These are phyloP conservation scores for Centaurea solstitialis DNA, from an alignment of 129 eudicot genomes.

Conservation along the genomic window DNA sequence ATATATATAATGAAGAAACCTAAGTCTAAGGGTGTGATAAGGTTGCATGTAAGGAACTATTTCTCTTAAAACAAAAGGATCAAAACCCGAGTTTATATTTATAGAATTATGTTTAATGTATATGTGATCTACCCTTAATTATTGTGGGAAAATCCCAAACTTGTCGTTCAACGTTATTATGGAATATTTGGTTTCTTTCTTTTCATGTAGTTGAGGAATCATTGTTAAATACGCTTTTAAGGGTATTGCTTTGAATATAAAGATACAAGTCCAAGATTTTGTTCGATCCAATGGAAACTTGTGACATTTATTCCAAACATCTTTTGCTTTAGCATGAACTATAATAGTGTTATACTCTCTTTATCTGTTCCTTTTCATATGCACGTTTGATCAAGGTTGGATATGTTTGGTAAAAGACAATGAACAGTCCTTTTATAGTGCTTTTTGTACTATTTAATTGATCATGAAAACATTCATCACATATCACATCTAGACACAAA, in stretches of 20 bases:
- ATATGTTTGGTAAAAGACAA: constrained; percentile 13
- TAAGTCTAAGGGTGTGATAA: too few relatives aligned
- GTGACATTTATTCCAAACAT: constrained; percentile 19
- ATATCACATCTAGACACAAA: background rate
- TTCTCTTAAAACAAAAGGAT: background rate
- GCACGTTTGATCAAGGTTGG: constrained; percentile 34
- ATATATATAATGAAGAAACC: too few relatives aligned
- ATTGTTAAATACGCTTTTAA: constrained; percentile 19
- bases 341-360: constrained; percentile 14
- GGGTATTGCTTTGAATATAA: background rate
- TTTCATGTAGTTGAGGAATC: constrained; percentile 4
- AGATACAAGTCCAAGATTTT: constrained; percentile 27
- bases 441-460: constrained; percentile 8
- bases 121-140: background rate
- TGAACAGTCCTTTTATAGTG: constrained; percentile 3
- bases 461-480: constrained; percentile 14
- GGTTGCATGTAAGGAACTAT: background rate
- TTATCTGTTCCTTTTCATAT: constrained; percentile 29
- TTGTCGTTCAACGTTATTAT: background rate
- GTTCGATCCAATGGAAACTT: constrained; percentile 7
- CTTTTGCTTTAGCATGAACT: constrained; percentile 37
- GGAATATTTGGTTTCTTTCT: background rate
- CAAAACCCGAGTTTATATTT: background rate
- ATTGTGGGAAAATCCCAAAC: background rate
- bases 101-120: background rate